Percentiles rank a stretch among this genome's conserved stretches.
phyloP scores from a whole-genome alignment of 2,329 filamentous ascomycete genomes.

The Fulvia fulva region DNA sequence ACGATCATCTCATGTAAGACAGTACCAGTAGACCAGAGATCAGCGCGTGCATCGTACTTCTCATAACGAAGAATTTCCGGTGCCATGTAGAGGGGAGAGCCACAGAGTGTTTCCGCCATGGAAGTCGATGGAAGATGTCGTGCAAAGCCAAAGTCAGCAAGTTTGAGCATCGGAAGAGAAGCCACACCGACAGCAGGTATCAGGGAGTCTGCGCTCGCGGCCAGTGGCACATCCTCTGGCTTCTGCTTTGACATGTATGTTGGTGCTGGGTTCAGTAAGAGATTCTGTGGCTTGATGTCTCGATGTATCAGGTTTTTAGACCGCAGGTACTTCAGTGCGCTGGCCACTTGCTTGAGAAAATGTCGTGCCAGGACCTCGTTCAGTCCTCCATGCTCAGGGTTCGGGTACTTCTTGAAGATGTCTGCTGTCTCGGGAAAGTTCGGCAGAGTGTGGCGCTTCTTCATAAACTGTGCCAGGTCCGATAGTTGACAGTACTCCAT shows the following conservation, averaged over 20 bases:
- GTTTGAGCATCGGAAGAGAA: constrained; percentile 91
- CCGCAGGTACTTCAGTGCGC: constrained; percentile 84
- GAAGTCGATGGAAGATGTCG: constrained; percentile 85
- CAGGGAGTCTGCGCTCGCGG: constrained; percentile 75
- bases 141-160: constrained; percentile 98
- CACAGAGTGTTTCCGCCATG: constrained; percentile 91
- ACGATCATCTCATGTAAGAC: constrained; percentile 94
- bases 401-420: constrained; percentile 91
- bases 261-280: constrained; percentile 79
- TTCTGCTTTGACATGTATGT: constrained; percentile 62
- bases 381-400: constrained; percentile 74
- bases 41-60: constrained; percentile 93
- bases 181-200: constrained; percentile 75
- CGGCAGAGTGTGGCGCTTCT: constrained; percentile 77
- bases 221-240: constrained; percentile 63
- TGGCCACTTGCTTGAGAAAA: constrained; percentile 91
- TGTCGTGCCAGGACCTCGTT: constrained; percentile 96
- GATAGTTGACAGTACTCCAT: constrained; percentile 99
- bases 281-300: constrained; percentile 95
- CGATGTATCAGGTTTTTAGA: constrained; percentile 86
- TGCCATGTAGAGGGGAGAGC: constrained; percentile 96
- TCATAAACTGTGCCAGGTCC: constrained; percentile 92
- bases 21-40: constrained; percentile 95
- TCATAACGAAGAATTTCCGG: constrained; percentile 96
- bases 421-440: constrained; percentile 79